Conservation (phyloP, 208 protist genomes). For the Wallacemonas sp. region DNA sequence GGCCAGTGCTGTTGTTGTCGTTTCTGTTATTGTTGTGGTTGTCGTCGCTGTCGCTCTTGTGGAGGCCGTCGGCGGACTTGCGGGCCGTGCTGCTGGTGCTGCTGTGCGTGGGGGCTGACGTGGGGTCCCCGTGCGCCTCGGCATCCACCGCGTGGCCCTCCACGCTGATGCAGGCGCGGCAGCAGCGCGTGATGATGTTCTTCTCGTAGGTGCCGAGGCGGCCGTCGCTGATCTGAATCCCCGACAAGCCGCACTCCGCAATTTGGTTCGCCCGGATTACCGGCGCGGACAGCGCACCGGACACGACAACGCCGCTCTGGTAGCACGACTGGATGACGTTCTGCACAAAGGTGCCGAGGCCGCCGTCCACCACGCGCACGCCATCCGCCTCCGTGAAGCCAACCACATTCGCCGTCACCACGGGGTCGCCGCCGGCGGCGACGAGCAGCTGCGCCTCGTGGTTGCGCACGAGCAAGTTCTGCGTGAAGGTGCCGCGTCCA, state of each 20-base stretch:
- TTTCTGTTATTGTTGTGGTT: no score
- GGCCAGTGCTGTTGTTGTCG: no score
- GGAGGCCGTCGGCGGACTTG: neutral
- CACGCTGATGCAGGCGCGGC: conserved; percentile 22
- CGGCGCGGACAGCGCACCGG: conserved; percentile 18
- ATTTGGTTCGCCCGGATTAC: conserved; percentile 39
- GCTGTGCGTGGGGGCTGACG: neutral
- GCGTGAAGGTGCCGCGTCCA: conserved; percentile 28
- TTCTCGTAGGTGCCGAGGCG: conserved; percentile 36
- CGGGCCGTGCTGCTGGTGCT: neutral
- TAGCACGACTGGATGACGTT: conserved; percentile 36
- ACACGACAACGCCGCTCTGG: conserved; percentile 27
- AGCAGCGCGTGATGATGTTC: conserved; percentile 33
- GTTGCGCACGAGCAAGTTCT: conserved; percentile 32
- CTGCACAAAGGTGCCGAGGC: conserved; percentile 27
- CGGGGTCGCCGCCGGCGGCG: conserved; percentile 27
- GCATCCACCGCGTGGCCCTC: conserved; percentile 9
- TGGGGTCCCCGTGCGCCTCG: neutral
- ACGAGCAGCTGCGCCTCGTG: conserved; percentile 29
- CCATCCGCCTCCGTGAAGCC: conserved; percentile 32
- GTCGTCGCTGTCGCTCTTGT: neutral
- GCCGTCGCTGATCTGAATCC: conserved; percentile 26
- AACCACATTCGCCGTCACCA: conserved; percentile 39
- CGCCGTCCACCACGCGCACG: conserved; percentile 33
- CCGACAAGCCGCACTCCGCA: conserved; percentile 24